These are phyloP conservation scores for Zygoascus flipseniorum DNA, from an alignment of 805 yeast species.

Conservation along the genomic window DNA sequence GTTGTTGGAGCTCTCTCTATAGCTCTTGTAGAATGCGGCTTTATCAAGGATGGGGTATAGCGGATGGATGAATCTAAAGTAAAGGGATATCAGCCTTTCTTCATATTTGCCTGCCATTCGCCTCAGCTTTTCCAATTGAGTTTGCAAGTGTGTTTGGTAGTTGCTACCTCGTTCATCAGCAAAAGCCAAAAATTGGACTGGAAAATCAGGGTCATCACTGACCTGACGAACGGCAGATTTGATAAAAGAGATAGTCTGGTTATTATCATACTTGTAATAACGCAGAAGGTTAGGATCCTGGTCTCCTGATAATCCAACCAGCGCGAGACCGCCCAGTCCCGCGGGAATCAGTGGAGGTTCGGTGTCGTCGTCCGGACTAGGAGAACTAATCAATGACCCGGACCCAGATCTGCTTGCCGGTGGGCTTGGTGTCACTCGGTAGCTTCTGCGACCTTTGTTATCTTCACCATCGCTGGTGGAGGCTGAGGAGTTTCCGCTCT, in stretches of 20 bases:
- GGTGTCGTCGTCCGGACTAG: background rate
- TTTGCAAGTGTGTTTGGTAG: background rate
- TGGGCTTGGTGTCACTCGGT: background rate
- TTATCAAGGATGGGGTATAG: conserved; percentile 29
- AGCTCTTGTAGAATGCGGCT: conserved; percentile 23
- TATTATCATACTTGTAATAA: conserved; percentile 18
- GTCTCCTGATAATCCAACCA: conserved; percentile 26
- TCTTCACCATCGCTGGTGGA: background rate
- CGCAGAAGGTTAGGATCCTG: conserved; percentile 27
- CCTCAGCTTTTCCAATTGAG: conserved; percentile 12
- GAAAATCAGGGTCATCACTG: conserved; percentile 16
- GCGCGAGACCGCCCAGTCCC: conserved; percentile 19
- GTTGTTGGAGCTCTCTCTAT: conserved; percentile 20
- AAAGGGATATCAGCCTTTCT: conserved; percentile 26
- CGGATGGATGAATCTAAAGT: conserved; percentile 27
- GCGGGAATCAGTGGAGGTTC: conserved; percentile 20
- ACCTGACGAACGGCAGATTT: conserved; percentile 23
- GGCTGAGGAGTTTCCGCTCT: background rate
- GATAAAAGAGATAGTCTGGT: conserved; percentile 20
- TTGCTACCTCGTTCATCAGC: conserved; percentile 12
- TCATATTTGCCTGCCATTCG: conserved; percentile 14
- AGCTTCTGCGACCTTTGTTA: background rate
- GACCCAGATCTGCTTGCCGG: background rate
- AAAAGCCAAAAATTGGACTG: conserved; percentile 20
- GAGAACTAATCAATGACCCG: background rate